A percentile compares a stretch with the other conserved stretches of the same genome.
Conservation (phyloP, 2,329 filamentous ascomycete genomes). For the Rhinocladiella mackenziei region DNA sequence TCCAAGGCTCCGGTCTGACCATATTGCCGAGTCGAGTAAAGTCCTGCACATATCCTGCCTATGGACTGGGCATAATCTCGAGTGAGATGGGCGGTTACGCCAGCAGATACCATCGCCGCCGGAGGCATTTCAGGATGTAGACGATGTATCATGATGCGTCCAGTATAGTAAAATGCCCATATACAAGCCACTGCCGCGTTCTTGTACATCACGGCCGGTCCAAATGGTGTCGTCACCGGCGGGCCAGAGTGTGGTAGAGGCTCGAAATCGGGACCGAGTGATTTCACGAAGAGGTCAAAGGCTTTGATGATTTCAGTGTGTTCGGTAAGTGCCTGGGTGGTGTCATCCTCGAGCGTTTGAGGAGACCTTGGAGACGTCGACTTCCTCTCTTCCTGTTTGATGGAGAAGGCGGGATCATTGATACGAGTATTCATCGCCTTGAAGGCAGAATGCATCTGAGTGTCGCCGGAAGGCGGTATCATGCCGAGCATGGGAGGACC, state of each 20-base stretch:
- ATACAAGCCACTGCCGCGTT: constrained; percentile 83
- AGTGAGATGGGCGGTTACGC: constrained; percentile 70
- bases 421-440: constrained; percentile 46
- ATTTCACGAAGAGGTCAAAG: constrained; percentile 46
- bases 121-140: constrained; percentile 88
- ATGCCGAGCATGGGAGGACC: constrained; percentile 48
- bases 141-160: constrained; percentile 74
- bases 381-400: constrained; percentile 7
- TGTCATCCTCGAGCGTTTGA: constrained; percentile 57
- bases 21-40: constrained; percentile 39
- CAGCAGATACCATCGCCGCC: constrained; percentile 80
- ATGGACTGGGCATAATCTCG: constrained; percentile 67
- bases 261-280: constrained; percentile 71
- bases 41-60: constrained; percentile 74
- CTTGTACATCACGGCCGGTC: constrained; percentile 72
- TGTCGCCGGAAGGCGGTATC: constrained; percentile 42
- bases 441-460: constrained; percentile 50
- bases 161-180: constrained; percentile 84
- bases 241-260: constrained; percentile 65
- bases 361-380: constrained; percentile 41
- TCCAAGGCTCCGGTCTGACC: constrained; percentile 54
- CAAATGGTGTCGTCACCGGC: constrained; percentile 69
- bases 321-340: constrained; percentile 67
- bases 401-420: constrained; percentile 34
- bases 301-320: constrained; percentile 58